Evolutionary conservation across 257 asterid genomes (phyloP), one percentile per base, ranked within the genome.

Genomic region (Scutellaria minor): DNA sequence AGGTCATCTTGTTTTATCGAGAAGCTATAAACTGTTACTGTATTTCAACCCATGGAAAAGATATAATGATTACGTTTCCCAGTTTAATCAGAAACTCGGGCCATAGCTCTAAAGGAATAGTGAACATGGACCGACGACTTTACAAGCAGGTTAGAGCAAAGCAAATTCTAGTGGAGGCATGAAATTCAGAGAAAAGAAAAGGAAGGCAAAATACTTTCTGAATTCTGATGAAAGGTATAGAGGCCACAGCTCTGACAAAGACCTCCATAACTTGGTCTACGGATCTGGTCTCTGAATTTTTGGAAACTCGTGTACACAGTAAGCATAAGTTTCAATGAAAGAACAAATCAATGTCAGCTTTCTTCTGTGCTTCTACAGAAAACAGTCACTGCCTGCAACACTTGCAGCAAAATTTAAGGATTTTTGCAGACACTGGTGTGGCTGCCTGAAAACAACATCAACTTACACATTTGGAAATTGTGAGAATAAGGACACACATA

Each of bases 311-410:
- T 48, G 45, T 39, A 40, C 27, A 58, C 52, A 24, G 14, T 60
- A 65, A 12, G 27, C 45, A 53, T 9, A 14, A 52, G 40, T 35
- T 57, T 57, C 62, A 20, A 57, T 44, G 42, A 15, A 68, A 39
- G 55, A 54, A 41, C 69, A 13, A n/a, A 50, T 41, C 66, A 39
- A 18, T 41, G 50, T 15, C 50, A 44, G 7, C 15, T 62, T 68
- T 67, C 44, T 74, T 70, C 57, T 40, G 63, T 7, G 66, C 47
- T 81, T 78, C 74, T 66, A 44, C 59, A 31, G 50, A 61, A 50
- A 65, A 64, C 68, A 3, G 50, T 54, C 62, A 55, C 59, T 58
- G 56, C 48, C 66, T 62, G 62, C 10, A 68, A 40, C 72, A 11
- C 20, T 46, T 41, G 63, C 72, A 64, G 69, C 68, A 31, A 14